A percentile compares a stretch with the other conserved stretches of the same genome.
Evolutionary conservation across 2,329 filamentous ascomycete genomes (phyloP).

Genomic region (Phialophora macrospora): DNA sequence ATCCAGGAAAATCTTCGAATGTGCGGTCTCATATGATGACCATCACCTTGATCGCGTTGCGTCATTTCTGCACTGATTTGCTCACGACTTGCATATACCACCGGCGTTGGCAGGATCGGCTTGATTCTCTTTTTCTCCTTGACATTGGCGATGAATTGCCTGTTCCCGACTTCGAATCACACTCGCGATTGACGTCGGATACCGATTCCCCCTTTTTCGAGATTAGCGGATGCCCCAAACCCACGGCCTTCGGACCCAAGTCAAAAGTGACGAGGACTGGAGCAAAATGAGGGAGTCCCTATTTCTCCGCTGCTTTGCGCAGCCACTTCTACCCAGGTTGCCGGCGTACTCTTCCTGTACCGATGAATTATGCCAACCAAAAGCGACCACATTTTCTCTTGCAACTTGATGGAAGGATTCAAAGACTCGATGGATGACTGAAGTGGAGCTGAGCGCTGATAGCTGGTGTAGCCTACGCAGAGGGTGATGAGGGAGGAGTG

Average conservation of each 20-base stretch:
- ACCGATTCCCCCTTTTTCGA: constrained; percentile 6
- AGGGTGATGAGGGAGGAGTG: constrained; percentile 14
- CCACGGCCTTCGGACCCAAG: background rate
- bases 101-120: constrained; percentile 26
- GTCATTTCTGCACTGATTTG: constrained; percentile 25
- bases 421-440: constrained; percentile 2
- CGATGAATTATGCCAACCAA: constrained; percentile 12
- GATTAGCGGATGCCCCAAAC: background rate
- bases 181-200: background rate
- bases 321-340: constrained; percentile 11
- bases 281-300: constrained; percentile 6
- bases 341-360: constrained; percentile 17
- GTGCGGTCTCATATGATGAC: constrained; percentile 82
- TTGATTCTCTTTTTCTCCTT: constrained; percentile 14
- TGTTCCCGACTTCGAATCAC: constrained; percentile 5
- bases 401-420: constrained; percentile 8
- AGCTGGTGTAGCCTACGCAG: constrained; percentile 1
- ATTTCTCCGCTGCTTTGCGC: constrained; percentile 16
- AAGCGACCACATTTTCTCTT: constrained; percentile 16
- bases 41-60: constrained; percentile 21
- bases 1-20: constrained; percentile 98
- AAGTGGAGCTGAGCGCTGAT: background rate
- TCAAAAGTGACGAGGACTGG: background rate
- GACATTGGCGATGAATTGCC: constrained; percentile 11
- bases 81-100: constrained; percentile 36